Conservation (phyloP, 2,329 filamentous ascomycete species). For the Teratosphaeria viscida region DNA sequence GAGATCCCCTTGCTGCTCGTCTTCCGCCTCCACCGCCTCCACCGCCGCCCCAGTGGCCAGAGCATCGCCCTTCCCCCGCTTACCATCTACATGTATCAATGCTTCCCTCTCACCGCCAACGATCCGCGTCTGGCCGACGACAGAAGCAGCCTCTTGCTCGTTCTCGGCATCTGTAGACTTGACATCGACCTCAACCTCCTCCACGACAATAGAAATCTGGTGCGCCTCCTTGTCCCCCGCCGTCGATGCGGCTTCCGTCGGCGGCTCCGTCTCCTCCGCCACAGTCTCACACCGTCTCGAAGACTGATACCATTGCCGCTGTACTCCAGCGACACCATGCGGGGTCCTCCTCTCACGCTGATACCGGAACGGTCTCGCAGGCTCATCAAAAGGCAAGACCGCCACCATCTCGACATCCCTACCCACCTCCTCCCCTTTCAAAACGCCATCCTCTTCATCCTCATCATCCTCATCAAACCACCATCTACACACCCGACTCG, state of each 20-base stretch:
- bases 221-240: too few species aligned
- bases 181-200: not conserved
- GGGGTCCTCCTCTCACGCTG: not conserved
- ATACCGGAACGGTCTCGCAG: not conserved
- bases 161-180: too few species aligned
- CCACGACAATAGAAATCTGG: not conserved
- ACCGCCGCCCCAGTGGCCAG: not conserved
- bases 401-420: not conserved
- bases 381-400: not conserved
- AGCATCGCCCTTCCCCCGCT: not conserved
- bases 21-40: not conserved
- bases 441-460: not conserved
- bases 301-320: not conserved
- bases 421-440: not conserved
- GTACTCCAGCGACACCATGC: not conserved
- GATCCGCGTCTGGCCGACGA: not conserved
- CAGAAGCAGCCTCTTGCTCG: not conserved
- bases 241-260: not conserved
- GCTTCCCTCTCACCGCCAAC: not conserved
- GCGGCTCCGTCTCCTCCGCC: not conserved
- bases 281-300: not conserved
- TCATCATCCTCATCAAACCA: not conserved
- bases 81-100: not conserved
- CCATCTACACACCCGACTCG: not conserved
- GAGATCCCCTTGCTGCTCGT: not conserved